Base-by-base conservation (phyloP, 2,329 filamentous ascomycete species). In the Rosellinia necatrix region DNA sequence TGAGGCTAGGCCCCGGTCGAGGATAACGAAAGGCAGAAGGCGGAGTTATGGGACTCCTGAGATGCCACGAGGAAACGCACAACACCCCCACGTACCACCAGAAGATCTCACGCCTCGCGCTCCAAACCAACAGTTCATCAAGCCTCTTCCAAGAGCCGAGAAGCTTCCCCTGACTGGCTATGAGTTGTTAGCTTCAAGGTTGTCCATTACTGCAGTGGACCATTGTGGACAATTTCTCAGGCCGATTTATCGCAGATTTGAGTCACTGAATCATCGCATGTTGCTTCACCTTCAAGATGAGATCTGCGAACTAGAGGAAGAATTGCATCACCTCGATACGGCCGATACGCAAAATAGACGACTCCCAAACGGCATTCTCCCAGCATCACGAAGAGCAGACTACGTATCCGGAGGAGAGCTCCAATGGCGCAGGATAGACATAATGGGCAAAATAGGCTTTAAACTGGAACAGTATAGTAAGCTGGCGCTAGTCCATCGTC, bases 201-300 rank as follows among this genome's bases (percentile, higher is more conserved):
- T 89, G 4, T 76, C 79, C 5, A 62, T 64, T 60, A 63, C 71
- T 2, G 66, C 67, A 5, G 49, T 64, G 7, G 53, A 67, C 62
- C 44, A 67, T 62, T 1, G 25, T 10, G 62, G 53, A 15, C 58
- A 49, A n/a, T 34, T 51, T 27, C 60, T 70, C 22, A 61, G 64
- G 41, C 90, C 91, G 1, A 81, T 96, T 56, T 96, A 96, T 71
- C 85, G 92, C 38, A 87, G 87, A 53, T 97, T 97, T 67, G 87
- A 90, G 69, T 81, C 84, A 9, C 75, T 96, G 15, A 92, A 94
- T 65, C 91, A 96, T 69, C 86, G 92, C 2, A 75, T 96, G 2
- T 76, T 97, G 2, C 78, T 96, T 0, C 87, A 94, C 60, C 78
- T 96, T 13, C 92, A 96, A 71, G 91, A 96, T 68, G 91, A 96